These are phyloP conservation scores for Fusarium acutatum DNA, from an alignment of 2,329 filamentous ascomycete species.

Conservation along the genomic window DNA sequence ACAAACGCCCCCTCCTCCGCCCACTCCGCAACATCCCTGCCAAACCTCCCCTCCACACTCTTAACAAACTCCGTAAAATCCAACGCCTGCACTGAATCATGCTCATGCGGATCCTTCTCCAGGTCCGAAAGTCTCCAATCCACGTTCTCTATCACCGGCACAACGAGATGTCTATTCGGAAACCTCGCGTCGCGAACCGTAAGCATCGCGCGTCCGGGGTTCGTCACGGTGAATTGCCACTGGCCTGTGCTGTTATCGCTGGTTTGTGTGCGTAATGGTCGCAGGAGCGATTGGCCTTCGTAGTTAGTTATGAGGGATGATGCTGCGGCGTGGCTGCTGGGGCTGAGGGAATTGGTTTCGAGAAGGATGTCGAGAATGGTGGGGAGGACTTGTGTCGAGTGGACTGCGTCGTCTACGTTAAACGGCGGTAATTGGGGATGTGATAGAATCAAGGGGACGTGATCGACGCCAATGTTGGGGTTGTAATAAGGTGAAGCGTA, in stretches of 20 bases:
- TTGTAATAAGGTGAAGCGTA: slow-evolving; percentile 46
- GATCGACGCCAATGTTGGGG: slow-evolving; percentile 43
- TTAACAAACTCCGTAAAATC: slow-evolving; percentile 38
- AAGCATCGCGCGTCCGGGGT: slow-evolving; percentile 47
- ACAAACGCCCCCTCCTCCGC: slow-evolving; percentile 45
- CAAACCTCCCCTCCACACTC: slow-evolving; percentile 37
- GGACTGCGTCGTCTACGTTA: slow-evolving; percentile 42
- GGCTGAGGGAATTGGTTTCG: slow-evolving; percentile 42
- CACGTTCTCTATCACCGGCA: slow-evolving; percentile 45
- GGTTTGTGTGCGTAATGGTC: slow-evolving; percentile 20
- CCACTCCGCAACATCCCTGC: slow-evolving; percentile 43
- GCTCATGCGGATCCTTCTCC: slow-evolving; percentile 40
- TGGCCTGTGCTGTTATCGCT: slow-evolving; percentile 34
- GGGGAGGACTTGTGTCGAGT: slow-evolving; percentile 44
- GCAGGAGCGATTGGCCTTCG: slow-evolving; percentile 46
- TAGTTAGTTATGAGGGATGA: slow-evolving; percentile 42
- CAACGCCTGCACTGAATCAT: slow-evolving; percentile 38
- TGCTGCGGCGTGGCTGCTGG: slow-evolving; percentile 29
- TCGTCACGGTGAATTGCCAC: slow-evolving; percentile 48
- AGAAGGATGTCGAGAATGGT: slow-evolving; percentile 47
- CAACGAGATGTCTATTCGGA: slow-evolving; percentile 42
- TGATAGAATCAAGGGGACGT: slow-evolving; percentile 45
- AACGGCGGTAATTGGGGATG: slow-evolving; percentile 44
- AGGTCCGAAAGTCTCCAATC: slow-evolving; percentile 46
- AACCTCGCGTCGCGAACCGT: slow-evolving; percentile 45